phyloP scores from a whole-genome alignment of 1,284 basidiomycete species.

The Singerocomus rubriflavus region DNA sequence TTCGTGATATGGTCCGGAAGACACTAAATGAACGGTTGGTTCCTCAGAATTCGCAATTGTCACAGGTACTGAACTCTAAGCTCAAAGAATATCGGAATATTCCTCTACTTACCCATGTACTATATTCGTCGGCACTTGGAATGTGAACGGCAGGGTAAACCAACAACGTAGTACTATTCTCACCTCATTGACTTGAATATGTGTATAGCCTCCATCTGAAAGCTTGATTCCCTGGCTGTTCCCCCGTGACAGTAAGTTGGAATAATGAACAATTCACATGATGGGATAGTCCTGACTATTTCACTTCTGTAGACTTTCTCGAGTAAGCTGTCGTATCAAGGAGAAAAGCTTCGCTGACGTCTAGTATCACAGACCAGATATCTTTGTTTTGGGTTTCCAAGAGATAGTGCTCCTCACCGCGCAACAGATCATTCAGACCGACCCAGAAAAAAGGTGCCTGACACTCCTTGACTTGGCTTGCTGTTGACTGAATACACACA shows the following conservation, averaged over 20 bases:
- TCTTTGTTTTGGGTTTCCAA: conserved; percentile 93
- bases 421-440: conserved; percentile 94
- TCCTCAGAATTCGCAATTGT: background rate
- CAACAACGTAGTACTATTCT: background rate
- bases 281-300: conserved; percentile 10
- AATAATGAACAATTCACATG: background rate
- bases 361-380: conserved; percentile 64
- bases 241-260: conserved; percentile 64
- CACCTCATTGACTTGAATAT: conserved; percentile 16
- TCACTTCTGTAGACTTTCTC: conserved; percentile 40
- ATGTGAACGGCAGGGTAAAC: conserved; percentile 85
- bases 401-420: conserved; percentile 97
- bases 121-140: conserved; percentile 93
- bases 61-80: conserved; percentile 1
- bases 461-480: background rate
- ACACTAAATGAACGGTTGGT: conserved; percentile 64
- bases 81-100: conserved; percentile 74
- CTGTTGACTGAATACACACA: conserved; percentile 3
- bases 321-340: conserved; percentile 47
- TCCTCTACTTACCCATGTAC: conserved; percentile 72
- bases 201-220: conserved; percentile 68
- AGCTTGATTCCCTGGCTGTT: conserved; percentile 89
- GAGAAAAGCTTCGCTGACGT: conserved; percentile 3
- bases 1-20: conserved; percentile 82
- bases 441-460: conserved; percentile 84